Evolutionary conservation across 176 grass and related monocot species (phyloP).

Genomic region (Avena atlantica): DNA sequence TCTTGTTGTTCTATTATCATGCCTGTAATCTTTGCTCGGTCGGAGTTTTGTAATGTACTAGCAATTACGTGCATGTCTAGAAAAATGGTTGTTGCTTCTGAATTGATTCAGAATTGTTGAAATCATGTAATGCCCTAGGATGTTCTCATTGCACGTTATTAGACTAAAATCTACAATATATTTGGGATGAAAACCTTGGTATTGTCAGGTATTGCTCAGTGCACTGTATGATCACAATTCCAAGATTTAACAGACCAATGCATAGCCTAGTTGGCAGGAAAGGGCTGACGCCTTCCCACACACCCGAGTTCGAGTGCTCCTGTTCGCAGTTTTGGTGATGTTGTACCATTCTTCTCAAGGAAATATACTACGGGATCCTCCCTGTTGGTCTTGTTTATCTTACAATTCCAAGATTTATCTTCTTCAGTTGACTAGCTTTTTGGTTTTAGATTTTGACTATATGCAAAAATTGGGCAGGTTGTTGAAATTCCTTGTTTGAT

Average conservation of each 20-base stretch:
- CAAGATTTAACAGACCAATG: not conserved
- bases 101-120: not conserved
- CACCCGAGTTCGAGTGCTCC: too few relatives aligned
- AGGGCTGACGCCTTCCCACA: too few relatives aligned
- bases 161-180: not conserved
- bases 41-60: not conserved
- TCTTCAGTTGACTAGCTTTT: not conserved
- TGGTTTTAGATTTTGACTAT: conserved; percentile 9
- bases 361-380: too few relatives aligned
- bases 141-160: not conserved
- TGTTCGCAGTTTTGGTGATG: too few relatives aligned
- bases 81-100: not conserved
- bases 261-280: too few relatives aligned
- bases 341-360: too few relatives aligned
- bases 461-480: conserved; percentile 32
- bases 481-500: conserved; percentile 19
- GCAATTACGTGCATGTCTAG: not conserved
- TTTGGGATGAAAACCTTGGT: not conserved
- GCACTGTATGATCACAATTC: not conserved
- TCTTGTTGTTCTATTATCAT: not conserved
- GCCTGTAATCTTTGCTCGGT: not conserved
- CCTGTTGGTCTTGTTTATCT: too few relatives aligned
- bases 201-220: not conserved
- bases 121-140: not conserved
- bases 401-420: not conserved